These are phyloP conservation scores for Lolium perenne DNA, from an alignment of 176 grass and related monocot species.

Conservation along the genomic window DNA sequence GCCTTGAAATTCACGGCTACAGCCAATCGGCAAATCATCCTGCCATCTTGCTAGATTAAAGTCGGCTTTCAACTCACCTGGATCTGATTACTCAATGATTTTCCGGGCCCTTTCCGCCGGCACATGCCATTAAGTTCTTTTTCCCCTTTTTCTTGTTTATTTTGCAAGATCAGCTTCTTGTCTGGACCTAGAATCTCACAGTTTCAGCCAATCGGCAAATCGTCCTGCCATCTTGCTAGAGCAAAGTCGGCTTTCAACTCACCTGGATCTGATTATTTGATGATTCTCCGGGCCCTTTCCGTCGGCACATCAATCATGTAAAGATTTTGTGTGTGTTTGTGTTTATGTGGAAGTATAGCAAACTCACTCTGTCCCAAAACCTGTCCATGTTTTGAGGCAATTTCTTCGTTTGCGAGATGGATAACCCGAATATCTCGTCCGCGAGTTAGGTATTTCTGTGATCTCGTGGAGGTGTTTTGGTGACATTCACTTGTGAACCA, in stretches of 20 bases:
- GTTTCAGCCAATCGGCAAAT: constrained; percentile 50
- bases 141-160: accelerated
- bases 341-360: constrained; percentile 10
- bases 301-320: constrained; percentile 19
- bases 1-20: constrained; percentile 34
- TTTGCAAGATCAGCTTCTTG: constrained; percentile 81
- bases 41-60: constrained; percentile 66
- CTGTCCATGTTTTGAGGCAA: constrained; percentile 67
- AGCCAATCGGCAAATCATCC: constrained; percentile 47
- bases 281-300: constrained; percentile 79
- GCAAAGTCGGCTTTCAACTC: constrained; percentile 58
- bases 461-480: constrained; percentile 50
- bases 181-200: constrained; percentile 38
- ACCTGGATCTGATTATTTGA: constrained; percentile 63
- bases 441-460: constrained; percentile 35
- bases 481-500: neutral
- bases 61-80: constrained; percentile 68
- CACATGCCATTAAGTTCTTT: neutral
- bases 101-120: constrained; percentile 70
- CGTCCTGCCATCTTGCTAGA: constrained; percentile 58
- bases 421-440: constrained; percentile 19
- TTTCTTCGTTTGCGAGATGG: constrained; percentile 83
- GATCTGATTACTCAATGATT: constrained; percentile 71
- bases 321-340: too few relatives aligned
- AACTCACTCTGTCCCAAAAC: constrained; percentile 87